Percentiles rank a stretch among this genome's conserved stretches.
phyloP scores from a whole-genome alignment of 2,329 filamentous ascomycete genomes.

The Clonostachys rhizophaga region DNA sequence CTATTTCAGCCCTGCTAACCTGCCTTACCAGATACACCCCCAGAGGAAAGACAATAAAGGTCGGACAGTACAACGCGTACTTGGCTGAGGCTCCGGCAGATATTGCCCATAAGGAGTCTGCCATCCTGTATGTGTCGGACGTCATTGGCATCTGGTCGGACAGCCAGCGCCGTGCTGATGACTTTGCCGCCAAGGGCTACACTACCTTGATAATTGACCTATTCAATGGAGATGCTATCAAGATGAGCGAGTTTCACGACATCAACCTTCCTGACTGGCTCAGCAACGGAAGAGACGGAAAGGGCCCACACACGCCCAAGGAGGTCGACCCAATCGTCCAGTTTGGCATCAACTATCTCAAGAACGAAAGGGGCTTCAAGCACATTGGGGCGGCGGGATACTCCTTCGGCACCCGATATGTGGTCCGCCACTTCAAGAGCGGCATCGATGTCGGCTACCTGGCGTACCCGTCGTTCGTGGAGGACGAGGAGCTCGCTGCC shows the following conservation, averaged over 20 bases:
- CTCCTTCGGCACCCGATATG: conserved; percentile 66
- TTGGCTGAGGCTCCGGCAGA: conserved; percentile 26
- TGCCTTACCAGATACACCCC: conserved; percentile 38
- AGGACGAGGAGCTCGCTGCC: conserved; percentile 51
- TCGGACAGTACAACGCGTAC: conserved; percentile 41
- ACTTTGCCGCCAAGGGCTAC: conserved; percentile 29
- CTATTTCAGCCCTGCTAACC: not conserved
- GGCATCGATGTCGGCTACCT: conserved; percentile 54
- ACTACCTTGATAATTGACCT: conserved; percentile 28
- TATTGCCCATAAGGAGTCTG: conserved; percentile 12
- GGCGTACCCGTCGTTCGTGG: conserved; percentile 61
- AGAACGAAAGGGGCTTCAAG: conserved; percentile 38
- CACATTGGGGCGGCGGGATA: conserved; percentile 56
- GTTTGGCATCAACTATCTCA: conserved; percentile 47
- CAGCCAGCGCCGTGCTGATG: conserved; percentile 33
- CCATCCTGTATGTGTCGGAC: conserved; percentile 29
- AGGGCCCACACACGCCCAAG: conserved; percentile 34
- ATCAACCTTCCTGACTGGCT: conserved; percentile 26
- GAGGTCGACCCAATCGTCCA: conserved; percentile 24
- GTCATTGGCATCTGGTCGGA: conserved; percentile 31
- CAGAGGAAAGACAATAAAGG: conserved; percentile 36
- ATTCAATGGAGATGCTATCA: conserved; percentile 27
- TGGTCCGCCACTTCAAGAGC: conserved; percentile 58
- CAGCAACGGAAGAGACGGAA: conserved; percentile 34
- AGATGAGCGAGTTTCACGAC: conserved; percentile 12